Evolutionary conservation across 1,284 basidiomycete species (phyloP).

Genomic region (Peniophora sp.): DNA sequence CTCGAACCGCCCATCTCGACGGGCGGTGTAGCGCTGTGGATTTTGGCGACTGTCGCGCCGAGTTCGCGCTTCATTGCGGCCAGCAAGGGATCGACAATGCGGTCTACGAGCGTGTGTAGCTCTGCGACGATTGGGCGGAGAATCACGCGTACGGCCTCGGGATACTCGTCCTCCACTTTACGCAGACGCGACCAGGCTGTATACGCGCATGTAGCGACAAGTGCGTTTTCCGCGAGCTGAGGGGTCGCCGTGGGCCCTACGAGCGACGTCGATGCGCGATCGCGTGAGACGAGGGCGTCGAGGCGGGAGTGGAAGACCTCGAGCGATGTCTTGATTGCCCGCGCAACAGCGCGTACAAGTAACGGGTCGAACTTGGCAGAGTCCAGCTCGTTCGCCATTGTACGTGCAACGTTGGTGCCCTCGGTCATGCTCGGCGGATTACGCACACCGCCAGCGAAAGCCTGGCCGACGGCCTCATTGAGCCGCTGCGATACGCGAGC

Average conservation of each 20-base stretch:
- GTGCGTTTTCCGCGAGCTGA: conserved; percentile 71
- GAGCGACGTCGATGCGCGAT: conserved; percentile 71
- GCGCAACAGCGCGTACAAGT: conserved; percentile 72
- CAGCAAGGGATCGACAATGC: conserved; percentile 64
- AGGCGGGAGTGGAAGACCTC: conserved; percentile 55
- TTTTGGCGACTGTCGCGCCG: conserved; percentile 64
- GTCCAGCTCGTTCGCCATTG: conserved; percentile 85
- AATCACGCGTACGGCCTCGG: conserved; percentile 49
- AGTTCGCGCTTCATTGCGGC: conserved; percentile 74
- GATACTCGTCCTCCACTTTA: conserved; percentile 66
- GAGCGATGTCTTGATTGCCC: conserved; percentile 58
- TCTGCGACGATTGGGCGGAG: conserved; percentile 37
- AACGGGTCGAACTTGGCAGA: conserved; percentile 90
- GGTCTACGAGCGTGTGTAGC: conserved; percentile 20
- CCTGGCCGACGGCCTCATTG: conserved; percentile 70
- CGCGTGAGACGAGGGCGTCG: conserved; percentile 67
- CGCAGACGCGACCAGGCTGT: conserved; percentile 68
- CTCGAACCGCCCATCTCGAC: conserved; percentile 54
- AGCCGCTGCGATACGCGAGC: conserved; percentile 76
- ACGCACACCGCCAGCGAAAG: conserved; percentile 61
- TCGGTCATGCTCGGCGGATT: conserved; percentile 69
- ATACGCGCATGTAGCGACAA: conserved; percentile 72
- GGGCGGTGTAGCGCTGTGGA: conserved; percentile 48
- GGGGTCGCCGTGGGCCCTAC: conserved; percentile 72
- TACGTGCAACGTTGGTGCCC: conserved; percentile 68